Base-by-base conservation (phyloP, 2,329 filamentous ascomycete genomes). In the Hymenoscyphus fructigenus region DNA sequence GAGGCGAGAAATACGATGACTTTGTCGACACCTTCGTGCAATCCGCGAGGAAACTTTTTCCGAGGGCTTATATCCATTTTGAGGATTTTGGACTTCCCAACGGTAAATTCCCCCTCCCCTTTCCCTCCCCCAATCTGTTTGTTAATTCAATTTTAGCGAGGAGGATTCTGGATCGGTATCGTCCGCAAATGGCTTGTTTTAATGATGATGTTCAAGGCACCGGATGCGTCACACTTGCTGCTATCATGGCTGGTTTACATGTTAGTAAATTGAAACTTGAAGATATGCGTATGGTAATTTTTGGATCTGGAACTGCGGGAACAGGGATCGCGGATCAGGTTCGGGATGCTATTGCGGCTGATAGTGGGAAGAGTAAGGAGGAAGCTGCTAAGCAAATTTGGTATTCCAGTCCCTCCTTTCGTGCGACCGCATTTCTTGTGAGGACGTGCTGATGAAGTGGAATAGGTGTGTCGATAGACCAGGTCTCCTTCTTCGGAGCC, bases 121-220 rank as follows among this genome's bases (percentile, higher is more conserved):
- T 3, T 29, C 7, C 20, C n/a, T 17, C 15, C 28, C 14, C 5
- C 6, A 55, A 28, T 20, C 34, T 7, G n/a, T n/a, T 23, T 23
- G 23, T 32, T 44, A 63, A 2, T 10, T 2, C 1, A 17, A 20
- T 59, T n/a, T 36, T 44, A 73, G 73, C 91, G 0, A 83, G 90
- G 34, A 85, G 91, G 3, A 85, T 96, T 2, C 81, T 96, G 0
- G 91, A 96, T 66, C 84, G 82, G 41, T 96, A 95, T 72, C 85
- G 89, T 0, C 83, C 88, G 0, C 74, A 90, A 59, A 88, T 94
- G 7, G 83, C 92, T 0, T 96, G 92, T 76, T 96, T 97, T 82
- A 96, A 96, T 72, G 93, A 96, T 65, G 92, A 96, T 75, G 88
- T 96, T 0, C 92, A 96, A 76, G 93, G 92, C 1, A 96, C 93